Evolutionary conservation across 495 filamentous ascomycete genomes (phyloP).

Genomic region (Pseudevernia furfuracea): DNA sequence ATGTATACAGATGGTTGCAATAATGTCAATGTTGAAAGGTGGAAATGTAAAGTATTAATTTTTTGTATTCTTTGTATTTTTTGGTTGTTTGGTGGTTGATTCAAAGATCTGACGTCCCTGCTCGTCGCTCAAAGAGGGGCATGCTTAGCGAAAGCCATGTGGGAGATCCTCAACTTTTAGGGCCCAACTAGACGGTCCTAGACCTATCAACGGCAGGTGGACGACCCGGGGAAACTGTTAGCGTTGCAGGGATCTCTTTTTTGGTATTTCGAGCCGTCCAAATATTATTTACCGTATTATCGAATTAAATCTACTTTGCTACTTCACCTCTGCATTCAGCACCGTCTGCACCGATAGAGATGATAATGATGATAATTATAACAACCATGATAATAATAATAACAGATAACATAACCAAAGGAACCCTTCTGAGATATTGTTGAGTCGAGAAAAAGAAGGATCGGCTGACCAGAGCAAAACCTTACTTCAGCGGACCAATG

Average conservation of each 20-base stretch:
- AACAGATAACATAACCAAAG: too few relatives aligned
- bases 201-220: not conserved
- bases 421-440: too few relatives aligned
- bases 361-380: too few relatives aligned
- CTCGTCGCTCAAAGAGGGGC: slow-evolving; percentile 1
- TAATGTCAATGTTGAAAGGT: too few relatives aligned
- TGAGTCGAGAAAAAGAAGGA: not conserved
- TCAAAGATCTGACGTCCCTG: not conserved
- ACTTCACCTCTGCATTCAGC: not conserved
- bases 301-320: not conserved
- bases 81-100: not conserved
- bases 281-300: not conserved
- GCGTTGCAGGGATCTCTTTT: not conserved
- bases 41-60: not conserved
- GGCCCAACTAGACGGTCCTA: not conserved
- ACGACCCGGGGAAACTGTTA: slow-evolving; percentile 10
- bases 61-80: not conserved
- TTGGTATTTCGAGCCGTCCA: slow-evolving; percentile 11
- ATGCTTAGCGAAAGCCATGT: slow-evolving; percentile 13
- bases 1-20: too few relatives aligned
- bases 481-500: not conserved
- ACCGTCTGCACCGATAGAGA: too few relatives aligned
- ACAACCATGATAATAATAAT: too few relatives aligned
- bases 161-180: not conserved
- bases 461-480: not conserved